A percentile compares a stretch with the other conserved stretches of the same genome.
These are phyloP conservation scores for Casuarina equisetifolia DNA, from an alignment of 306 rosid species.

Conservation along the genomic window DNA sequence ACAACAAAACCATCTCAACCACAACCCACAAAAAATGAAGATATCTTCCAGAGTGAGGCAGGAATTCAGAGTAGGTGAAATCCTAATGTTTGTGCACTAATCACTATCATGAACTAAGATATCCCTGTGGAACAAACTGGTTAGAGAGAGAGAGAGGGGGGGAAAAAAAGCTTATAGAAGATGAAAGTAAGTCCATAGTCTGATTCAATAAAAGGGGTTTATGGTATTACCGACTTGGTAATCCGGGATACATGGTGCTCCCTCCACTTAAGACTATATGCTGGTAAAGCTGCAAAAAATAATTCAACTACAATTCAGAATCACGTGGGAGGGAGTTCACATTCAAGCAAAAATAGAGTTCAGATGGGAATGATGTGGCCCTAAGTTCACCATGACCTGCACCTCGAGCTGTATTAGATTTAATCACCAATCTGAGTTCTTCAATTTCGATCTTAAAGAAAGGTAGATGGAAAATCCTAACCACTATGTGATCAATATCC, in stretches of 20 bases:
- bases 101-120: conserved; percentile 16
- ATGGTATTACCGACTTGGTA: conserved; percentile 88
- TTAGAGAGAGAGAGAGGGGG: neutral
- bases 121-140: conserved; percentile 13
- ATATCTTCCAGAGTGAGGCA: neutral
- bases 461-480: conserved; percentile 15
- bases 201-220: conserved; percentile 31
- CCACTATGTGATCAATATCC: neutral
- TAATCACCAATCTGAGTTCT: conserved; percentile 25
- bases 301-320: conserved; percentile 15
- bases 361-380: conserved; percentile 8
- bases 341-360: conserved; percentile 21
- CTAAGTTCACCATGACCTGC: neutral
- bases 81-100: conserved; percentile 9
- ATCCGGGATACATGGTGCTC: conserved; percentile 99
- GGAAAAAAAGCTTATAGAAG: conserved; percentile 6
- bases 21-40: conserved; percentile 17
- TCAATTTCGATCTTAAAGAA: conserved; percentile 19
- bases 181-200: neutral
- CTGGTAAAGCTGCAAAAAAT: conserved; percentile 85
- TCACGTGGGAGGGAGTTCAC: conserved; percentile 22
- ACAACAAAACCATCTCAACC: conserved; percentile 15
- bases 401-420: conserved; percentile 14
- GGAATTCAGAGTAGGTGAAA: conserved; percentile 6
- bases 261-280: conserved; percentile 99